Evolutionary conservation across 2,329 filamentous ascomycete genomes (phyloP), one percentile per base, ranked within the genome.

Genomic region (Phaeosphaeriaceae sp.): DNA sequence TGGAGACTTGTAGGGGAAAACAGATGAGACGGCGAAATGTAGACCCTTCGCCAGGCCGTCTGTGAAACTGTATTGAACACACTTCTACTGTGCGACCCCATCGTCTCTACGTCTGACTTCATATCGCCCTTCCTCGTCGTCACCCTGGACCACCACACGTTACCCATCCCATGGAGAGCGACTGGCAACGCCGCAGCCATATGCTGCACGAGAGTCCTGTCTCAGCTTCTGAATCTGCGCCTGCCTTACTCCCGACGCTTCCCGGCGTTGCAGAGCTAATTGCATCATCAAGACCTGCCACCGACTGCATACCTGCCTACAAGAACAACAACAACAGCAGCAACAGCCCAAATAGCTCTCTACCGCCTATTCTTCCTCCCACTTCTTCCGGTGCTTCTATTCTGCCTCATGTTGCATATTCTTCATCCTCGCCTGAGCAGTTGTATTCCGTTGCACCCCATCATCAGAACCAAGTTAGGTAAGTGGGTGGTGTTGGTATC

Each of bases 221-320:
- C 8, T 36, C 49, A 36, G 46, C 23, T 26, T 7, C 23, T 26
- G 23, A 7, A 26, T 26, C 23, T 26, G 23, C 23, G 11, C 23
- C 7, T 8, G 23, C 48, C 41, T 32, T 54, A 37, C 48, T 47
- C 23, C 23, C 52, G 39, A 57, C 60, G 3, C 57, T 62, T n/a
- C 61, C 59, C 46, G 58, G 61, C 48, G 56, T 64, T 32, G 59
- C 59, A 41, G 61, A 64, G 50, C 53, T 64, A 48, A 59, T 61
- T 33, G 58, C 53, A 23, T 56, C 60, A 20, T 53, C 52, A 40
- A 49, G 39, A n/a, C 36, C 56, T 3, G 29, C 44, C 35, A 46
- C 46, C 51, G 51, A 46, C 46, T 48, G 54, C 20, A 17, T 38
- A 16, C 39, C 49, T 26, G 46, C 50, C 23, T 54, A 56, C 55